Base-by-base conservation (phyloP, 805 yeast genomes). In the Nakazawaea peltata region DNA sequence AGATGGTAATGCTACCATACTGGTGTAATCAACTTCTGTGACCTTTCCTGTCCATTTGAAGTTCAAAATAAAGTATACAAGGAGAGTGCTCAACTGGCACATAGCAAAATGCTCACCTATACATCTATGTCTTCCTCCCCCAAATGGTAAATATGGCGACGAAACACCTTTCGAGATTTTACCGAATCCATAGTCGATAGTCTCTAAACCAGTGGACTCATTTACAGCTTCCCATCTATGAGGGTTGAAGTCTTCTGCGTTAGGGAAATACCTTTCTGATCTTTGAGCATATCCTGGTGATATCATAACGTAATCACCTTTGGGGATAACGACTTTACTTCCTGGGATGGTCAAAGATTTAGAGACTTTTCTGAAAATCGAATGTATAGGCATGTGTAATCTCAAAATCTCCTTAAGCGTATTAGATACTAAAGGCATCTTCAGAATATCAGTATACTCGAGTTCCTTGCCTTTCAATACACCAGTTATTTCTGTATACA, bases 71-170 rank as follows among this genome's bases (percentile, higher is more conserved):
- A 67, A 83, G n/a, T 86, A 74, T 26, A 85, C 63, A 53, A 92
- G 65, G 42, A 92, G 69, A 32, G 92, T 78, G 34, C 95, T 95
- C 47, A 92, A 72, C 68, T 92, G 98, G 45, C 80, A 77, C 58
- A 79, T 85, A 19, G 98, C 98, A 64, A 92, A 92, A 57, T 90
- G 97, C 63, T 92, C 98, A 57, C 98, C 98, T 53, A 92, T 90
- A 65, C 98, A 92, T 67, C 98, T 82, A 61, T 92, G 98, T 71
- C 98, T 82, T 47, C 98, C 98, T 60, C 97, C 98, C 49, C 98
- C 98, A 53, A 92, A 92, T 37, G 98, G 98, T 56, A 92, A 74
- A 63, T 86, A 92, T 40, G 97, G 95, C 28, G 96, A 85, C 22
- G 84, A 67, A 34, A 90, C 97, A 63, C 97, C 98, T 65, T 92